Evolutionary conservation across 441 rosid species (phyloP), one percentile per base, ranked within the genome.

Genomic region (Brassica balearica): DNA sequence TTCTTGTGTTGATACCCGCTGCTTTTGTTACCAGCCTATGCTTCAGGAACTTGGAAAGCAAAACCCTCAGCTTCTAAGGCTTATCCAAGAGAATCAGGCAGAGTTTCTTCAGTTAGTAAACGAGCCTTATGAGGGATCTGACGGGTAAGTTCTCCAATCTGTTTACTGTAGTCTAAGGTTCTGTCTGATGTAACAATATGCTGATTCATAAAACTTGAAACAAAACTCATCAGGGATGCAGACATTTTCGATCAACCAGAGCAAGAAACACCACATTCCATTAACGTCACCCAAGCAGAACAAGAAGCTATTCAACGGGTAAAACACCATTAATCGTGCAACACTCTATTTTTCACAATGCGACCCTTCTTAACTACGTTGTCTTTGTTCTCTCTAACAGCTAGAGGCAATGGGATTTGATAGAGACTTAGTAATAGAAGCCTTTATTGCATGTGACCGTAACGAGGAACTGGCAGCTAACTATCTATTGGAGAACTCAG

Each of bases 21-120:
- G 53, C 72, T 77, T 77, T 74, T 70, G 64, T 82, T 80, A 68
- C 72, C 88, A 96, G 99, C 99, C 99, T 59, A 92, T 96, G 98
- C 98, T 96, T 81, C 99, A 92, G 81, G 99, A 96, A 82, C 97
- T 96, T 72, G 97, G 99, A 66, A 94, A 94, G 85, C 98, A 96
- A 73, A 96, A 92, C 72, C 99, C 99, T 29, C 97, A 92, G 78
- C 91, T 96, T 73, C 85, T 96, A 70, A 86, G 97, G 87, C 73
- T 90, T 76, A 92, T 96, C 73, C 97, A 96, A 82, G 98, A 96
- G 84, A 97, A 94, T 81, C 89, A 92, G 34, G 84, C 93, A 10
- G 99, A 96, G 84, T 96, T 96, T 82, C 95, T 96, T 83, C 98
- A 86, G 83, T 71, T 94, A 84, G 87, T 96, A 80, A 96, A 91